phyloP scores from a whole-genome alignment of 1,284 basidiomycete species.

The Rhizopogon hawkerae region DNA sequence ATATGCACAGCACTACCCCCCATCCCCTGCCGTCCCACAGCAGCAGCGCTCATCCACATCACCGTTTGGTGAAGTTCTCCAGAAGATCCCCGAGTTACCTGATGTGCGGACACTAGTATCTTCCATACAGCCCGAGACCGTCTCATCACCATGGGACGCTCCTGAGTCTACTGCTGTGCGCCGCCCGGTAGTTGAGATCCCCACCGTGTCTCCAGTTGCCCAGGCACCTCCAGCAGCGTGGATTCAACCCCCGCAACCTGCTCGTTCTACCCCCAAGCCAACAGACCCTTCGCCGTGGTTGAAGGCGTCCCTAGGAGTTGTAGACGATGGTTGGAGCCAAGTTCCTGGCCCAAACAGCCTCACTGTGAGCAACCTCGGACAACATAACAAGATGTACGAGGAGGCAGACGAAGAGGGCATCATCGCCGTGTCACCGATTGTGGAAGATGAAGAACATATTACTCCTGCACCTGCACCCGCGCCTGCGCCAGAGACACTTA shows the following conservation, averaged over 20 bases:
- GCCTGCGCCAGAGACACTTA: slow-evolving; percentile 11
- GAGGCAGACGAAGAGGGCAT: slow-evolving; percentile 16
- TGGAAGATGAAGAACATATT: slow-evolving; percentile 8
- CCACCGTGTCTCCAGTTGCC: slow-evolving; percentile 16
- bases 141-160: slow-evolving; percentile 17
- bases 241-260: slow-evolving; percentile 18
- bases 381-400: slow-evolving; percentile 41
- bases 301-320: slow-evolving; percentile 34
- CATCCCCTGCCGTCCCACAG: slow-evolving; percentile 23
- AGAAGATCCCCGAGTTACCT: slow-evolving; percentile 16
- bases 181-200: slow-evolving; percentile 14
- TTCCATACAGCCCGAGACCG: slow-evolving; percentile 16
- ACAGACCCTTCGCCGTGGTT: slow-evolving; percentile 48
- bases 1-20: slow-evolving; percentile 17
- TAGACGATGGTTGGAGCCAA: slow-evolving; percentile 41
- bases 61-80: slow-evolving; percentile 18
- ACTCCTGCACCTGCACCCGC: slow-evolving; percentile 8
- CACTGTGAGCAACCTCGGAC: slow-evolving; percentile 49
- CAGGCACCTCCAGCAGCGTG: slow-evolving; percentile 18
- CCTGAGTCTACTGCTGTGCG: slow-evolving; percentile 4
- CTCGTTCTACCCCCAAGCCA: slow-evolving; percentile 13
- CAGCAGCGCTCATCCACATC: slow-evolving; percentile 19
- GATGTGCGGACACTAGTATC: slow-evolving; percentile 18
- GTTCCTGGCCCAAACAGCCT: slow-evolving; percentile 38
- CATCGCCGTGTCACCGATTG: slow-evolving; percentile 9